A percentile compares a stretch with the other conserved stretches of the same genome.
Conservation (phyloP, 768 basidiomycete species). For the Strobilomyces confusus region DNA sequence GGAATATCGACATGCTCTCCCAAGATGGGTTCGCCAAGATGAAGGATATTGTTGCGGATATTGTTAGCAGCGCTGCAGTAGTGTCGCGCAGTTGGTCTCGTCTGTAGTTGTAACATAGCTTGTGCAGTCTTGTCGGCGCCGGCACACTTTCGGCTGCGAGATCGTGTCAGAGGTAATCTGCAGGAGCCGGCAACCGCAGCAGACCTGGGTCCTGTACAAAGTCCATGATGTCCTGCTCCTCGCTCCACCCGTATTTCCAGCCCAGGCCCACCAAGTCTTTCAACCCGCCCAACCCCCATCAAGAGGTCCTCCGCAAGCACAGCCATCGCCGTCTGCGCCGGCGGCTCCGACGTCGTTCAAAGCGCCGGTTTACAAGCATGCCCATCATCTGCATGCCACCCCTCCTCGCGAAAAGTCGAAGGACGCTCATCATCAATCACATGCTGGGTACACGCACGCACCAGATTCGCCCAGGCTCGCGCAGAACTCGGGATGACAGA, state of each 20-base stretch:
- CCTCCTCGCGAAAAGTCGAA: conserved; percentile 87
- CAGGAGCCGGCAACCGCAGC: too few species aligned
- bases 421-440: conserved; percentile 84
- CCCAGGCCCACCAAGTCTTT: conserved; percentile 16
- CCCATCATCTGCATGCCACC: conserved; percentile 82
- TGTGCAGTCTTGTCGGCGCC: too few species aligned
- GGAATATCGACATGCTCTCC: too few species aligned
- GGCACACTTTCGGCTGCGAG: too few species aligned
- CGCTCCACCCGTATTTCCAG: conserved; percentile 19
- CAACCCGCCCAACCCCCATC: conserved; percentile 7
- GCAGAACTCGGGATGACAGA: conserved; percentile 86
- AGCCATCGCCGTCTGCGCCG: conserved; percentile 14
- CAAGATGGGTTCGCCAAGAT: too few species aligned
- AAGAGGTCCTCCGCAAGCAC: conserved; percentile 5
- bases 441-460: conserved; percentile 80
- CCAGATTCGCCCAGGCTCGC: conserved; percentile 78
- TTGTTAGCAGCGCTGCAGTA: too few species aligned
- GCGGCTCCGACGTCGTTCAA: conserved; percentile 39
- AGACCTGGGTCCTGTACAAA: conserved; percentile 3
- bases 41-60: too few species aligned
- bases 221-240: conserved; percentile 31
- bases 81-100: too few species aligned
- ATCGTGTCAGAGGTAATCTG: too few species aligned
- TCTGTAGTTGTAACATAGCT: too few species aligned
- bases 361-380: conserved; percentile 82